Base-by-base conservation (phyloP, 2,329 filamentous ascomycete species). In the Sclerotinia subarctica region DNA sequence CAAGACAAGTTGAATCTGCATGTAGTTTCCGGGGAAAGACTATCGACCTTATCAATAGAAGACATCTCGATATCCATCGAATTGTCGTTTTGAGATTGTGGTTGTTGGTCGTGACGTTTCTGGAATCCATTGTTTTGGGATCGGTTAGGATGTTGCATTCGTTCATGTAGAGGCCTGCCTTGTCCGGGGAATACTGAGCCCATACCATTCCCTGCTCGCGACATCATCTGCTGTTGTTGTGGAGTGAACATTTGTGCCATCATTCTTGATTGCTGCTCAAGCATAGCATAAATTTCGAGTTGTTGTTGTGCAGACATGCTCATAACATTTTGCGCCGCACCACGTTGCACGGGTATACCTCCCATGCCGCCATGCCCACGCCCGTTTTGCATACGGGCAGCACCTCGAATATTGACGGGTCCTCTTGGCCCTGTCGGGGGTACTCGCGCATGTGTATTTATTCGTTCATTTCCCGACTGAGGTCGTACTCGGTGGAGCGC, bases 1-100 rank as follows among this genome's bases (percentile, higher is more conserved):
- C 95, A 99, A 71, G 86, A 84, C 66, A 95, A 82, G 80, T 98
- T 97, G 83, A 88, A 99, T 76, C 91, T 92, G 86, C 95, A 99
- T 70, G 94, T 82, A 19, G 84, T 90, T 60, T 91, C 86, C 7
- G 88, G 84, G 2, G 86, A 82, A 85, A 85, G n/a, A 82, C 71
- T 74, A 69, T 74, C 72, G 75, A 83, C 87, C 49, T 76, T 84
- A 78, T 82, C 80, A 82, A 87, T 77, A 3, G 81, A 44, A 56
- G 46, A 79, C 83, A 87, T 88, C 58, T 93, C 90, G 32, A 89
- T 82, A 70, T 93, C 90, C 78, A 77, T 77, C 80, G 84, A 72
- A 67, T 72, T 74, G 11, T 70, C 72, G 29, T 73, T 68, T 17
- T 54, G 68, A 7, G 73, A 69, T 21, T 49, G 68, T 44, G 70